A percentile compares a stretch with the other conserved stretches of the same genome.
Conservation (phyloP, 2,329 filamentous ascomycete genomes). For the Eutypella sp. region DNA sequence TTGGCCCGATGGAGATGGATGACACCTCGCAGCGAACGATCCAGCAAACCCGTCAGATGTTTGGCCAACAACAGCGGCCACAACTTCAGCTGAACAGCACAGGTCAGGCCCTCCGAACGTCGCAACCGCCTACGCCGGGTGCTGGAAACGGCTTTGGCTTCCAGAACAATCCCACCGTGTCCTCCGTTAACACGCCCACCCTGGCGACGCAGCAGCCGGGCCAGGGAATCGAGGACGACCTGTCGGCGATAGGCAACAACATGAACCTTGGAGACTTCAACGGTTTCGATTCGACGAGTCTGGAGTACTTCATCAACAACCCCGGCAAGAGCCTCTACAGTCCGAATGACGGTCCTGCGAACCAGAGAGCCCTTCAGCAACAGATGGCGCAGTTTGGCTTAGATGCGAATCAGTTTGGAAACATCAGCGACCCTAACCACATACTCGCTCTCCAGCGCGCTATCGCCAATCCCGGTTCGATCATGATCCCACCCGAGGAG, state of each 20-base stretch:
- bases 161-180: slow-evolving; percentile 92
- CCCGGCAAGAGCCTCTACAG: slow-evolving; percentile 92
- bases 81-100: slow-evolving; percentile 79
- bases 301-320: slow-evolving; percentile 72
- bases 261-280: slow-evolving; percentile 54
- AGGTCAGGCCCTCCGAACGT: slow-evolving; percentile 75
- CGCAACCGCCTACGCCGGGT: slow-evolving; percentile 80
- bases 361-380: slow-evolving; percentile 60
- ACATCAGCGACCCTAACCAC: slow-evolving; percentile 68
- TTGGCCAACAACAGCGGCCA: slow-evolving; percentile 60
- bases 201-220: slow-evolving; percentile 66
- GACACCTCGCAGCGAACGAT: slow-evolving; percentile 57
- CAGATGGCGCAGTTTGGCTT: slow-evolving; percentile 69
- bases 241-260: slow-evolving; percentile 57
- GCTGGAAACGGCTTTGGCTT: slow-evolving; percentile 66
- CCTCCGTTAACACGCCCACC: slow-evolving; percentile 92
- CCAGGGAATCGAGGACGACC: slow-evolving; percentile 67
- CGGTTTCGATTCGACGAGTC: slow-evolving; percentile 45
- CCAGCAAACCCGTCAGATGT: slow-evolving; percentile 65
- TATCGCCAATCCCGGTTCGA: slow-evolving; percentile 42
- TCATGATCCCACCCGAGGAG: slow-evolving; percentile 73
- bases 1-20: slow-evolving; percentile 61
- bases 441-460: slow-evolving; percentile 46
- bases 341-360: slow-evolving; percentile 67
- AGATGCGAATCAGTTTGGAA: slow-evolving; percentile 68